Evolutionary conservation across 768 basidiomycete species (phyloP), one percentile per base, ranked within the genome.

Genomic region (Suillus subaureus): DNA sequence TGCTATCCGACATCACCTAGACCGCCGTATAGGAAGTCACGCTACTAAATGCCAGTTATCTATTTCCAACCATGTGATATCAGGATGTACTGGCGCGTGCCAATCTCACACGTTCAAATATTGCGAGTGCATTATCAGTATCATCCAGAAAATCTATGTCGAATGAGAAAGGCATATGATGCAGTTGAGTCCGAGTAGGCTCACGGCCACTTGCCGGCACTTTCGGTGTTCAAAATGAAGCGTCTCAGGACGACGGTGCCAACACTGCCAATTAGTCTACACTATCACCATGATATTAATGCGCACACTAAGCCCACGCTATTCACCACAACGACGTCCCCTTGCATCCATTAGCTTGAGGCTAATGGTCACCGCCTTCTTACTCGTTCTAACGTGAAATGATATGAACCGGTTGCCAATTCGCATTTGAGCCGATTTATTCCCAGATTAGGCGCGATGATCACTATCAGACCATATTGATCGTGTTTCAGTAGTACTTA

Each of bases 341-440:
- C 8, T 28, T 52, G 16, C 16, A 28, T 52, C 28, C 28, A 31
- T 52, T 52, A 52, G 51, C 51, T 52, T 18, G 28, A 52, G 56
- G 39, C 39, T 58, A 40, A 40, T 13, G 39, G 58, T 16, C 40
- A 60, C 18, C 21, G 58, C 58, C 40, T 42, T 12, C 9, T 28
- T 28, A 9, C 12, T 21, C 18, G 40, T 12, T 60, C 58, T 60
- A 60, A 60, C 57, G 57, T 28, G 39, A 58, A 58, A 58, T 39
- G 23, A 21, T 8, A 42, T 60, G 1, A 21, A 40, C 26, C 11
- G 39, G 40, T 60, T 60, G n/a, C 39, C 6, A 42, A 40, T 60
- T 60, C 40, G 40, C 18, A 18, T 60, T 18, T 13, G 40, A 40
- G 40, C 58, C 58, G 58, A 60, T 42, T 60, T 60, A 60, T 28